Percentiles rank a stretch among this genome's conserved stretches.
These are phyloP conservation scores for Apiotrichum veenhuisii DNA, from an alignment of 1,284 basidiomycete species.

Conservation along the genomic window DNA sequence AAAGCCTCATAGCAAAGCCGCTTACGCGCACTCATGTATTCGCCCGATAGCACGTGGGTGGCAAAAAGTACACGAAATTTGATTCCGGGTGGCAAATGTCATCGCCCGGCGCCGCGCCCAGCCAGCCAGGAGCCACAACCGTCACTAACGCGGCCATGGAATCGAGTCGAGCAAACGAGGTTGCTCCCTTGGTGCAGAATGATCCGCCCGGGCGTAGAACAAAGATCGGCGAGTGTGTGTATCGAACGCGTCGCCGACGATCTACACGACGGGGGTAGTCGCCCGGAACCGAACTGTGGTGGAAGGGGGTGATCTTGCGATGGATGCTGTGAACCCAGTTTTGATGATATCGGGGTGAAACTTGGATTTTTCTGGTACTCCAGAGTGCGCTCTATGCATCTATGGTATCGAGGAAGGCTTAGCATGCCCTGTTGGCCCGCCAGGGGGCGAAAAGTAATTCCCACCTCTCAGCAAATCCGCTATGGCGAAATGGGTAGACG, in stretches of 20 bases:
- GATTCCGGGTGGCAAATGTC: neutral
- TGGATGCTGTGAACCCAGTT: neutral
- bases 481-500: constrained; percentile 10
- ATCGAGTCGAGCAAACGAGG: too few relatives aligned
- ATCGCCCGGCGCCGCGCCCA: too few relatives aligned
- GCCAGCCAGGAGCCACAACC: too few relatives aligned
- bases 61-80: neutral
- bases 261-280: neutral
- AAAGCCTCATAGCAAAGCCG: too few relatives aligned
- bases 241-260: too few relatives aligned
- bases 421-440: neutral
- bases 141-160: too few relatives aligned
- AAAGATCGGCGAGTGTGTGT: too few relatives aligned
- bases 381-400: neutral
- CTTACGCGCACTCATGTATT: neutral
- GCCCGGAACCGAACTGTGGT: neutral
- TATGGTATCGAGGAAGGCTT: neutral
- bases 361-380: neutral
- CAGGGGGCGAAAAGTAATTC: neutral
- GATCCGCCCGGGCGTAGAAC: too few relatives aligned
- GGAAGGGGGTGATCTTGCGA: neutral
- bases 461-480: neutral
- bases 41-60: neutral
- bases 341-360: neutral
- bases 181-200: too few relatives aligned